Evolutionary conservation across 148 eudicot species (phyloP).

Genomic region (Pharnaceum exiguum): DNA sequence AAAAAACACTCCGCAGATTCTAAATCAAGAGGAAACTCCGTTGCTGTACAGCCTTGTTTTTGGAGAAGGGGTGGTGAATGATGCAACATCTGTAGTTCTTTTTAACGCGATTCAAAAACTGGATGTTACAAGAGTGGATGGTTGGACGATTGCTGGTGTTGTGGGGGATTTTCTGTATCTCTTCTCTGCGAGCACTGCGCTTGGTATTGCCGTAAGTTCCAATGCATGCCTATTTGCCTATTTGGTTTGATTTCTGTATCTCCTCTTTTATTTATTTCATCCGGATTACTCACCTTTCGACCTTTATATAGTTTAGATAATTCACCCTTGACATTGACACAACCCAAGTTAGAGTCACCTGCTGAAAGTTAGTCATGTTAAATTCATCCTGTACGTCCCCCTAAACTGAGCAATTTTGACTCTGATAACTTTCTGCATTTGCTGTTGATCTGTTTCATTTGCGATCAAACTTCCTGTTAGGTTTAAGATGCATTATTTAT

Average conservation of each 20-base stretch:
- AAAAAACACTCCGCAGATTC: conserved; percentile 37
- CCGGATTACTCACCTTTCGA: too few species aligned
- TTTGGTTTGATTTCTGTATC: neutral
- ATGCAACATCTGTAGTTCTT: conserved; percentile 95
- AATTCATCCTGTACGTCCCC: too few species aligned
- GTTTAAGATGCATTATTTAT: too few species aligned
- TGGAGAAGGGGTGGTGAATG: conserved; percentile 98
- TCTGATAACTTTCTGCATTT: too few species aligned
- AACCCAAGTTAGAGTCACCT: too few species aligned
- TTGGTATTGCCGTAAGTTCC: conserved; percentile 72
- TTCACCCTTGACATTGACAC: too few species aligned
- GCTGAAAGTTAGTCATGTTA: too few species aligned
- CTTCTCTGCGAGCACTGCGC: conserved; percentile 75
- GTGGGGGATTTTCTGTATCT: conserved; percentile 73
- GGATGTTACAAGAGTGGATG: conserved; percentile 49
- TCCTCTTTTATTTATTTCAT: neutral
- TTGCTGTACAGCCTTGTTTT: conserved; percentile 88
- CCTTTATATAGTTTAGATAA: too few species aligned
- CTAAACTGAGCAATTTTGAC: too few species aligned
- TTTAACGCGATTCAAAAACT: conserved; percentile 94
- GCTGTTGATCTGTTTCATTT: too few species aligned
- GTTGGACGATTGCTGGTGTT: conserved; percentile 47
- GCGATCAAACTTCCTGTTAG: too few species aligned
- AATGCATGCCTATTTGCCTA: neutral
- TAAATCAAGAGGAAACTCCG: conserved; percentile 95